phyloP scores from a whole-genome alignment of 2,329 filamentous ascomycete genomes.

The Dactylellina cionopaga region DNA sequence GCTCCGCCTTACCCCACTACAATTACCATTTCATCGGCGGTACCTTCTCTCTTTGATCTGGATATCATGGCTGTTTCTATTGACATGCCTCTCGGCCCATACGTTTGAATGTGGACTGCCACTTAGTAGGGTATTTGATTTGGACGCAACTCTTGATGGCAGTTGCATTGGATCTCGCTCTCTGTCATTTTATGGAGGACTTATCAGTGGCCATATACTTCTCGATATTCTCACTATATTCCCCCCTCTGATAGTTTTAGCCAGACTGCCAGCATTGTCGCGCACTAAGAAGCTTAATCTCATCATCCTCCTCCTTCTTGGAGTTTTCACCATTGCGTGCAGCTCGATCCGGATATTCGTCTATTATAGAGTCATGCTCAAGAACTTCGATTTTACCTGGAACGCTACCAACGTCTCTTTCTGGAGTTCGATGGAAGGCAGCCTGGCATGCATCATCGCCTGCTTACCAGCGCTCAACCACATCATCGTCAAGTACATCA shows the following conservation, averaged over 20 bases:
- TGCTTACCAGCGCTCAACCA: slow-evolving; percentile 42
- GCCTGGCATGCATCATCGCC: slow-evolving; percentile 30
- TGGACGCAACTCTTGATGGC: slow-evolving; percentile 14
- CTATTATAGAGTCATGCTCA: slow-evolving; percentile 26
- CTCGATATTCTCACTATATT: slow-evolving; percentile 40
- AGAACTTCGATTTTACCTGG: slow-evolving; percentile 35
- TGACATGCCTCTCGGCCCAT: slow-evolving; percentile 9
- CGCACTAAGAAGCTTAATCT: slow-evolving; percentile 28
- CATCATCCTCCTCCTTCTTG: slow-evolving; percentile 17
- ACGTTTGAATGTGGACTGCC: slow-evolving; percentile 34
- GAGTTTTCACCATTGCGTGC: slow-evolving; percentile 27
- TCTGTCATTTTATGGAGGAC: slow-evolving; percentile 23
- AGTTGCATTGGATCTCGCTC: slow-evolving; percentile 27
- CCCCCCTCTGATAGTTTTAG: slow-evolving; percentile 29
- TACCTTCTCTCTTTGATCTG: slow-evolving; percentile 12
- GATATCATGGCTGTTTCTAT: slow-evolving; percentile 22
- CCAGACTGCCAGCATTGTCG: slow-evolving; percentile 28
- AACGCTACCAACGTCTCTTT: slow-evolving; percentile 27
- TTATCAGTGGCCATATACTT: slow-evolving; percentile 29
- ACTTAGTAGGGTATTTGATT: slow-evolving; percentile 10
- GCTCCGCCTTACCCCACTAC: slow-evolving; percentile 25
- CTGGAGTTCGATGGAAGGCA: slow-evolving; percentile 31
- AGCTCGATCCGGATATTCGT: slow-evolving; percentile 23
- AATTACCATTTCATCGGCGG: slow-evolving; percentile 20
- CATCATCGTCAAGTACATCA: slow-evolving; percentile 14